Percentiles rank a stretch among this genome's conserved stretches.
Evolutionary conservation across 2,329 filamentous ascomycete species (phyloP).

Genomic region (Apiospora pterosperma): DNA sequence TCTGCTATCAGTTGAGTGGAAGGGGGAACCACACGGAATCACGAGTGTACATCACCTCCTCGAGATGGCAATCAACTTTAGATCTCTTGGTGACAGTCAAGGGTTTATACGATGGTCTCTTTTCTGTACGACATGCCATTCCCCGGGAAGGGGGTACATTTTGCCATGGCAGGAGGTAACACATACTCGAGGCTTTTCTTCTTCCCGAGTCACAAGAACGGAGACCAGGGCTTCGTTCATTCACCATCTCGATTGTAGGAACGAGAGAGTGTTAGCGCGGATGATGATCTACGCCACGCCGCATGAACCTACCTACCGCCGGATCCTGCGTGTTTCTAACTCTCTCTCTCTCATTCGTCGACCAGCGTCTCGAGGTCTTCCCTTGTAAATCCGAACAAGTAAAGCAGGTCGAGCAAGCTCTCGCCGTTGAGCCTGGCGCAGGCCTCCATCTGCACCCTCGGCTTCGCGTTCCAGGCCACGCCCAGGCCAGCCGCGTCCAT

Average conservation of each 20-base stretch:
- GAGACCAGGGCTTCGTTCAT: not conserved
- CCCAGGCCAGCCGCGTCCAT: conserved; percentile 71
- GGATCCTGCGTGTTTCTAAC: not conserved
- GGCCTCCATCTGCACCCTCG: conserved; percentile 74
- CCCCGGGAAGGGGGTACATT: not conserved
- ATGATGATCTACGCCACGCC: not conserved
- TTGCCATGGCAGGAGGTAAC: not conserved
- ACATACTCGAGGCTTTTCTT: not conserved
- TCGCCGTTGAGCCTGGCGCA: conserved; percentile 68
- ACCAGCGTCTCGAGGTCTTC: conserved; percentile 56
- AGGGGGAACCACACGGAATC: not conserved
- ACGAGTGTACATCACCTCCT: not conserved
- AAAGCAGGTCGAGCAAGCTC: conserved; percentile 68
- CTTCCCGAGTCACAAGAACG: not conserved
- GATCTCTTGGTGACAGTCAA: not conserved
- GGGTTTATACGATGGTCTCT: not conserved
- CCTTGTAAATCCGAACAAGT: conserved; percentile 68
- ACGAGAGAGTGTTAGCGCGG: not conserved
- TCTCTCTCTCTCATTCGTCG: conserved; percentile 19
- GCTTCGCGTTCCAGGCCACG: conserved; percentile 83
- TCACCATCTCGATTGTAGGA: not conserved
- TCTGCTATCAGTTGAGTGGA: no score
- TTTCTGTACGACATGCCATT: not conserved
- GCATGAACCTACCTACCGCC: not conserved
- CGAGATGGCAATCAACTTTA: no score